These are phyloP conservation scores for Aleurites moluccanus DNA, from an alignment of 441 rosid species.

Conservation along the genomic window DNA sequence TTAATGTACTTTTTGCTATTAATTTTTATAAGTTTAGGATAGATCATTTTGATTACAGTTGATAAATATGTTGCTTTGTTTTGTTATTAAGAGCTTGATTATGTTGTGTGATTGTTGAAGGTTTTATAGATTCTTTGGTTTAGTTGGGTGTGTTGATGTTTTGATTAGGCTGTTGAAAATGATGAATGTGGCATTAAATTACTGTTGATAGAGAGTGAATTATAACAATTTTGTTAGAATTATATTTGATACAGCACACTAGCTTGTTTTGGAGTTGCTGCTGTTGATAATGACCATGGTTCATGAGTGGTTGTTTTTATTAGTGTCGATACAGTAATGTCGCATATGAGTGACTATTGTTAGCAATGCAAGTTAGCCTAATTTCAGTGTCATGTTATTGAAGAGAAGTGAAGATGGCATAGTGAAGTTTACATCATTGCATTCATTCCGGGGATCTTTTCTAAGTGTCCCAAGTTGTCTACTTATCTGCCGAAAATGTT, in stretches of 20 bases:
- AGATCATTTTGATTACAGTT: background rate
- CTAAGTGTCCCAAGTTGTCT: too few relatives aligned
- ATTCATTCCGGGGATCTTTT: too few relatives aligned
- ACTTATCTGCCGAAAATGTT: too few relatives aligned
- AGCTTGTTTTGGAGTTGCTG: background rate
- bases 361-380: too few relatives aligned
- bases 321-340: background rate
- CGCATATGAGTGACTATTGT: too few relatives aligned
- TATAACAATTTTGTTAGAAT: background rate
- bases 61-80: background rate
- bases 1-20: conserved; percentile 9
- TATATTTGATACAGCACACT: background rate
- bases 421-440: too few relatives aligned
- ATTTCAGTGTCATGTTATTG: background rate
- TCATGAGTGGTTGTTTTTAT: background rate
- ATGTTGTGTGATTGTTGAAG: background rate
- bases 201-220: too few relatives aligned
- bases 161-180: background rate
- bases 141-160: background rate
- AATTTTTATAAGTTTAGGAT: background rate
- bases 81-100: background rate
- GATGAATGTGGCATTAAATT: background rate
- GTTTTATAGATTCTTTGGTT: background rate
- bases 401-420: background rate
- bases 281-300: too few relatives aligned